Base-by-base conservation (phyloP, 441 rosid genomes). In the Macaranga tanarius region DNA sequence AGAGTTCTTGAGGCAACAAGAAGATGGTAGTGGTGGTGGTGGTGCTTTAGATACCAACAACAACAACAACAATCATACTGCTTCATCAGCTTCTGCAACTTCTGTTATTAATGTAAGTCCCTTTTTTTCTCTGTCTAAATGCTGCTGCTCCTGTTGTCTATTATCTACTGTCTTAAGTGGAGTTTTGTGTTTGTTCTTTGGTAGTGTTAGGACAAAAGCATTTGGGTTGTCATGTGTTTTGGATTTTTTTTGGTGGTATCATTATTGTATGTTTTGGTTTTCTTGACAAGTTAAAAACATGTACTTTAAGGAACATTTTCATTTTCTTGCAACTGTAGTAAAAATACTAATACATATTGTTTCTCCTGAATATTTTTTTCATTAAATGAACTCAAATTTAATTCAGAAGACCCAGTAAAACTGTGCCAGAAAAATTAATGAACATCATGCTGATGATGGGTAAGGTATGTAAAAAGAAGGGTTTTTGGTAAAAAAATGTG, bases 1-100 rank as follows among this genome's bases (percentile, higher is more conserved):
- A 82, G 87, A 89, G 60, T 86, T 86, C 68, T 74, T 85, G 55
- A 80, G 87, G 71, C 87, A 78, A 4, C 84, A 79, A 71, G 82
- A 86, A 65, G 85, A 72, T 22, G 82, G 56, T 59, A 72, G 69
- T 19, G 66, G 69, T 16, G 85, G 71, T 20, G 82, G 56, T 44
- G 76, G 70, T 42, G 63, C 45, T 52, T 73, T 65, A 22, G 77
- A 77, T 73, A 74, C 52, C 58, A 77, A 56, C 55, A 75, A 60
- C 59, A 73, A 31, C 42, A 78, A 57, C 42, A 75, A 31, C 62
- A 83, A 63, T 56, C 74, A 73, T 75, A 80, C 73, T 74, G 73
- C 72, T 74, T 76, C 87, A 76, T 78, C 87, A 48, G 48, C 87
- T 73, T 67, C 91, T 62, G 47, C 84, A 56, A 74, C 85, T 77